Base-by-base conservation (phyloP, 106 monocot species). In the Chionographis japonica region DNA sequence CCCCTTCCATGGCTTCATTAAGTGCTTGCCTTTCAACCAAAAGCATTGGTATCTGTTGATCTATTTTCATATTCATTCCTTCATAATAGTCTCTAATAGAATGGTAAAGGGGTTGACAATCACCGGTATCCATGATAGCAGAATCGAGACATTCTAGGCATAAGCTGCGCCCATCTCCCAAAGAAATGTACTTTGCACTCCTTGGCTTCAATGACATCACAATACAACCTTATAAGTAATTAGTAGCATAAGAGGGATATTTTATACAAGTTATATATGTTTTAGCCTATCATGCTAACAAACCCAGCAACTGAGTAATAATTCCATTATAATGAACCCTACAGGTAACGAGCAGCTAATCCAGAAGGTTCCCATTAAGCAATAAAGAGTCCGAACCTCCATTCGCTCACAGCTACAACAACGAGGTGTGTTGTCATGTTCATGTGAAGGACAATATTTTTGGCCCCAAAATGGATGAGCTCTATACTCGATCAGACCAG, bases 1-100 rank as follows among this genome's bases (percentile, higher is more conserved):
- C 97, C 62, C 97, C 92, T 86, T 97, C 89, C 78, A 97, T 87
- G 62, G 97, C 97, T 82, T 97, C 92, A 71, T 97, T 97, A 66
- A 97, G 97, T 27, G 92, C 97, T 69, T 97, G 89, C 54, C 97
- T 89, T 74, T 97, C 89, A 19, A 97, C 97, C 68, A 97, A 76
- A 51, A 97, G 89, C 97, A 97, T 97, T n/a, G 92, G 97, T 52
- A 97, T 97, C 73, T 97, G 92, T 53, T 97, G 97, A 67, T 97
- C 97, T 38, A 97, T 75, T 62, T 76, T 87, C 97, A 97, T 97
- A 65, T 92, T 74, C 97, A 97, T 82, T 13, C 97, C 97, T 79
- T 97, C 97, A 65, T 97, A 97, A 71, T 85, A 97, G 62, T 97
- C 97, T 80, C 97, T 78, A 49, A 97, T 97, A 11, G 84, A 74